A percentile compares a stretch with the other conserved stretches of the same genome.
Conservation (phyloP, 2,329 filamentous ascomycete species). For the Myriosclerotinia scirpicola region DNA sequence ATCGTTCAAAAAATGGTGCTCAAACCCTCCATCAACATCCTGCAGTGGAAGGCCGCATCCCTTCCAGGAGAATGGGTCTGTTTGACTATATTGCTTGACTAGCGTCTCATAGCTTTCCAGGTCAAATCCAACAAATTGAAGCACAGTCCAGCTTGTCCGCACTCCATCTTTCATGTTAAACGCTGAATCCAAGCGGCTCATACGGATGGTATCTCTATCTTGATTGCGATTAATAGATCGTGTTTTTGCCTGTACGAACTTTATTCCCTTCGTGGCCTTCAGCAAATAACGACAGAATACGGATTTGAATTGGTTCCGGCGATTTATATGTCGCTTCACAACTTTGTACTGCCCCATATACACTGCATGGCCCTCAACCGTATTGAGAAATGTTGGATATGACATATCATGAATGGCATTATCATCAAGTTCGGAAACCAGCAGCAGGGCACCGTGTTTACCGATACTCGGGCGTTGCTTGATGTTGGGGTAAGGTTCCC, state of each 20-base stretch:
- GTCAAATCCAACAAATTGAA: not conserved
- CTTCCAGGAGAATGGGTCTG: not conserved
- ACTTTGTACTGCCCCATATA: not conserved
- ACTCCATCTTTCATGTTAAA: not conserved
- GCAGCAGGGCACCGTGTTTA: not conserved
- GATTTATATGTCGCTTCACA: not conserved
- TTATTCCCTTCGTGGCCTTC: not conserved
- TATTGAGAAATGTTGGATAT: constrained; percentile 1
- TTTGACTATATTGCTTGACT: not conserved
- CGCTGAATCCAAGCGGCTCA: not conserved
- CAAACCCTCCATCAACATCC: not conserved
- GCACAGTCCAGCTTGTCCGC: not conserved
- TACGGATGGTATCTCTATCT: too few species aligned
- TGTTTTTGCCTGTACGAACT: not conserved
- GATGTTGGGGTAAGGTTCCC: not conserved
- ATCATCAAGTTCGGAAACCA: not conserved
- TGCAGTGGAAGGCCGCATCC: not conserved
- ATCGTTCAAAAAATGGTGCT: not conserved
- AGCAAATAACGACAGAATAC: not conserved
- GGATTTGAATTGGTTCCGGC: not conserved
- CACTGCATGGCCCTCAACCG: not conserved
- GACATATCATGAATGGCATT: not conserved
- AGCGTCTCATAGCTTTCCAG: not conserved
- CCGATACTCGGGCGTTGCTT: not conserved
- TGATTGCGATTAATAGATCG: not conserved